phyloP scores from a whole-genome alignment of 169 alveolate species.

The Plasmodium sp. region DNA sequence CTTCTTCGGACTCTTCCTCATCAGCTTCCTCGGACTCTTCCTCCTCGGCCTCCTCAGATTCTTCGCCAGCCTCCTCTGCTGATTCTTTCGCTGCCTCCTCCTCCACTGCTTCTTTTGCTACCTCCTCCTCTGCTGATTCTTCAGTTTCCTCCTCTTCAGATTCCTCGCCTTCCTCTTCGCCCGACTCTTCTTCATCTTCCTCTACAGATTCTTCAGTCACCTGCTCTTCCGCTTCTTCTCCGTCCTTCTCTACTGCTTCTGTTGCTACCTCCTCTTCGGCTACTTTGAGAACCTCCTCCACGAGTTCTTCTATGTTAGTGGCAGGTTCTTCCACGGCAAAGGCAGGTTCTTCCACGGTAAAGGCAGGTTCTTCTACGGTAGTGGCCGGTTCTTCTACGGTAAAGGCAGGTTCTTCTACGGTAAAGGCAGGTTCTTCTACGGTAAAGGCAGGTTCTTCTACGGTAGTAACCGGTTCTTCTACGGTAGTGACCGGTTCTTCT shows the following conservation, averaged over 20 bases:
- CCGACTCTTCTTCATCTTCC: neutral
- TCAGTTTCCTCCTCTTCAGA: neutral
- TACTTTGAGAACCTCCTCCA: no score
- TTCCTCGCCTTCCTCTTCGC: neutral
- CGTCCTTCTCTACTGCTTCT: no score
- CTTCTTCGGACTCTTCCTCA: neutral
- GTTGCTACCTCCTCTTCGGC: no score
- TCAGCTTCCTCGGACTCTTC: neutral
- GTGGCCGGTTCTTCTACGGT: no score
- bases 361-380: no score
- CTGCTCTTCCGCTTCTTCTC: no score
- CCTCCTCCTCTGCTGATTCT: neutral
- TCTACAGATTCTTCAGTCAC: neutral
- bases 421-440: no score
- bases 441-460: neutral
- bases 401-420: no score
- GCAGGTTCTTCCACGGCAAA: no score
- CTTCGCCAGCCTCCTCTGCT: neutral
- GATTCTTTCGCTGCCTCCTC: neutral
- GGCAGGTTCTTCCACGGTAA: no score
- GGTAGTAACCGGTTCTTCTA: neutral
- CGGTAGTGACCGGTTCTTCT: no score
- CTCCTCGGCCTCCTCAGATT: neutral
- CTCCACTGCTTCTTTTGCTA: neutral
- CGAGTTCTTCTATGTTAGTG: no score